Evolutionary conservation across 2,329 filamentous ascomycete genomes (phyloP).

Genomic region (Aspergillus versicolor): DNA sequence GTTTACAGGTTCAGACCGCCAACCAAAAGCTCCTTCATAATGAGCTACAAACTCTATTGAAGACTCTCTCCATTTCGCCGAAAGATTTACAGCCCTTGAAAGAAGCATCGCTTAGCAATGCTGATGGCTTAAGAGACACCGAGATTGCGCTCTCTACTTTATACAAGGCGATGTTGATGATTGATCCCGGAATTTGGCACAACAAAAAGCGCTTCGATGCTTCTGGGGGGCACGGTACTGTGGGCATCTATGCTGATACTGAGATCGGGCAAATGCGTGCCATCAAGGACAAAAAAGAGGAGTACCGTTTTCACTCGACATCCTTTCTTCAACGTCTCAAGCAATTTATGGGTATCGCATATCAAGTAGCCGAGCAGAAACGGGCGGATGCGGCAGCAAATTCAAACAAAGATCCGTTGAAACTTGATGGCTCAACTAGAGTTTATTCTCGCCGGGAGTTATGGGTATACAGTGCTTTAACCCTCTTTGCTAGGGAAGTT

Average conservation of each 20-base stretch:
- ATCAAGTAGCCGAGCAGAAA: constrained; percentile 71
- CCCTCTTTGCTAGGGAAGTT: constrained; percentile 85
- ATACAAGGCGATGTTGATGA: constrained; percentile 90
- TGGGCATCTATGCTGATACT: constrained; percentile 67
- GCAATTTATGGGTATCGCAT: constrained; percentile 78
- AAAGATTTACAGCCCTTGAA: constrained; percentile 73
- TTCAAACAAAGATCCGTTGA: constrained; percentile 47
- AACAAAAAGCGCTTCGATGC: constrained; percentile 51
- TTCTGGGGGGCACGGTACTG: constrained; percentile 35
- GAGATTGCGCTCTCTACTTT: constrained; percentile 75
- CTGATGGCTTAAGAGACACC: constrained; percentile 70
- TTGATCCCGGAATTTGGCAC: constrained; percentile 75
- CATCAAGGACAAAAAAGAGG: constrained; percentile 89
- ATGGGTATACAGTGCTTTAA: constrained; percentile 84
- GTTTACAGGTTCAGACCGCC: constrained; percentile 92
- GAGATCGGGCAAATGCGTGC: constrained; percentile 84
- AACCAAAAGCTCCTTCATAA: constrained; percentile 93
- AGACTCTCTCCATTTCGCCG: constrained; percentile 83
- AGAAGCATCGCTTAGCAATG: constrained; percentile 69
- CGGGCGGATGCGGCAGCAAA: constrained; percentile 61
- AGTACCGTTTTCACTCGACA: constrained; percentile 74
- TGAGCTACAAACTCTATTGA: constrained; percentile 83
- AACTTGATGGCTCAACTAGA: constrained; percentile 70
- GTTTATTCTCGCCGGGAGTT: constrained; percentile 70
- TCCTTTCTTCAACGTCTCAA: constrained; percentile 76